These are phyloP conservation scores for Plasmodium ovale DNA, from an alignment of 169 alveolate species.

Conservation along the genomic window DNA sequence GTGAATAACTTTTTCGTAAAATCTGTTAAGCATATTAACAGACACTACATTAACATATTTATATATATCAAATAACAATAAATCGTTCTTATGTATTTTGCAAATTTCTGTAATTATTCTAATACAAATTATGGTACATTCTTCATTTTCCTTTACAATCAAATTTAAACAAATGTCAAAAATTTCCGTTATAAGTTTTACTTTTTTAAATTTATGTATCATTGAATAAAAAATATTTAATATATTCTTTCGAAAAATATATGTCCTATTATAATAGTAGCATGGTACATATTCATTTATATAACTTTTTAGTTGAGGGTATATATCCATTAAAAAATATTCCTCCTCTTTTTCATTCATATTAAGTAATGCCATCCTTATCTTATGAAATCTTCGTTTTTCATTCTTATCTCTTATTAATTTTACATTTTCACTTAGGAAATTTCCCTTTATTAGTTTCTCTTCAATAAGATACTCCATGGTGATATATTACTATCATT, in stretches of 20 bases:
- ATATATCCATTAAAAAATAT: conserved; percentile 47
- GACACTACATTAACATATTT: conserved; percentile 56
- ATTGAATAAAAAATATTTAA: conserved; percentile 39
- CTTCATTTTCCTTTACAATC: conserved; percentile 44
- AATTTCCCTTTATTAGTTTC: conserved; percentile 1
- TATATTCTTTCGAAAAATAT: conserved; percentile 22
- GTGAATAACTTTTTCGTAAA: conserved; percentile 27
- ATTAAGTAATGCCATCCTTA: conserved; percentile 31
- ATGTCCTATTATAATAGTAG: conserved; percentile 4
- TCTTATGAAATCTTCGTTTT: conserved; percentile 8
- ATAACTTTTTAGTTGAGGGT: conserved; percentile 41
- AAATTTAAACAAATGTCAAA: conserved; percentile 61
- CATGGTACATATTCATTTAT: conserved; percentile 15
- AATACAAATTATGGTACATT: conserved; percentile 33
- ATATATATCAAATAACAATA: conserved; percentile 41
- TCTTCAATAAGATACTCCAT: conserved; percentile 31
- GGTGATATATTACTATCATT: background rate
- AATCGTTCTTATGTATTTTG: conserved; percentile 32
- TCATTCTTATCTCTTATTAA: conserved; percentile 7
- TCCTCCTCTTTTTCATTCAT: conserved; percentile 35
- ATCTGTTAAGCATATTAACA: conserved; percentile 5
- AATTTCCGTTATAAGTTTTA: conserved; percentile 43
- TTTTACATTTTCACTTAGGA: conserved; percentile 12
- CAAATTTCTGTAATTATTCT: conserved; percentile 53
- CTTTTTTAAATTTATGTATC: conserved; percentile 45